These are phyloP conservation scores for Emergomyces pasteurianus DNA, from an alignment of 2,329 filamentous ascomycete genomes.

Conservation along the genomic window DNA sequence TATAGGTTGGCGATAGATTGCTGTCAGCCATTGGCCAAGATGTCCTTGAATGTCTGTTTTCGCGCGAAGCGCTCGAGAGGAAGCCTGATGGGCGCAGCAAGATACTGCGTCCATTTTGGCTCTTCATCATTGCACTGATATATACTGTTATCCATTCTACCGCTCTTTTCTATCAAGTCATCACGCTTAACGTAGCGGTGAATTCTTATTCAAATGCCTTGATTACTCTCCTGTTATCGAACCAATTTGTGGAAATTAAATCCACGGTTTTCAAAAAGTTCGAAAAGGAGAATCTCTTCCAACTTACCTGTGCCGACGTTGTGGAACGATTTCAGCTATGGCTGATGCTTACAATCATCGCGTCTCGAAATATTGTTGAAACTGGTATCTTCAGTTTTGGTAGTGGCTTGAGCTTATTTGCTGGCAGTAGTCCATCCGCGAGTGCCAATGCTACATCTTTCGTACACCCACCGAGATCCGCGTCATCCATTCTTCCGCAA, in stretches of 20 bases:
- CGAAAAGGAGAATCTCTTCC: conserved; percentile 94
- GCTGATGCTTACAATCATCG: conserved; percentile 95
- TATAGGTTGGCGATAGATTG: conserved; percentile 66
- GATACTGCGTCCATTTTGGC: conserved; percentile 73
- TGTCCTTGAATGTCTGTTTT: conserved; percentile 90
- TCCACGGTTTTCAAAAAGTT: conserved; percentile 97
- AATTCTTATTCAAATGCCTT: conserved; percentile 97
- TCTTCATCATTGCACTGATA: conserved; percentile 73
- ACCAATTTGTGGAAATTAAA: conserved; percentile 99
- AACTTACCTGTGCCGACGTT: conserved; percentile 89
- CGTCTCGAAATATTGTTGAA: conserved; percentile 89
- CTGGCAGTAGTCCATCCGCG: conserved; percentile 19
- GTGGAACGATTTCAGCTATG: conserved; percentile 96
- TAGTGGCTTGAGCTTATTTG: conserved; percentile 24
- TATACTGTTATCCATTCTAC: conserved; percentile 86
- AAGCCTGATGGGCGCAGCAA: conserved; percentile 84
- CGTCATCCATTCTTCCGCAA: conserved; percentile 67
- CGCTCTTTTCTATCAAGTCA: conserved; percentile 90
- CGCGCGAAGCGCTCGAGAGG: conserved; percentile 78
- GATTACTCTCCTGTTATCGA: conserved; percentile 82
- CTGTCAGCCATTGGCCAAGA: conserved; percentile 89
- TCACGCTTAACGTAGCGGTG: conserved; percentile 93
- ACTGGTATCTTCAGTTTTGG: conserved; percentile 65
- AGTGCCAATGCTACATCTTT: conserved; percentile 40
- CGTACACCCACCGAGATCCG: conserved; percentile 42